These are phyloP conservation scores for Nepenthes mirabilis DNA, from an alignment of 148 eudicot species.

Conservation along the genomic window DNA sequence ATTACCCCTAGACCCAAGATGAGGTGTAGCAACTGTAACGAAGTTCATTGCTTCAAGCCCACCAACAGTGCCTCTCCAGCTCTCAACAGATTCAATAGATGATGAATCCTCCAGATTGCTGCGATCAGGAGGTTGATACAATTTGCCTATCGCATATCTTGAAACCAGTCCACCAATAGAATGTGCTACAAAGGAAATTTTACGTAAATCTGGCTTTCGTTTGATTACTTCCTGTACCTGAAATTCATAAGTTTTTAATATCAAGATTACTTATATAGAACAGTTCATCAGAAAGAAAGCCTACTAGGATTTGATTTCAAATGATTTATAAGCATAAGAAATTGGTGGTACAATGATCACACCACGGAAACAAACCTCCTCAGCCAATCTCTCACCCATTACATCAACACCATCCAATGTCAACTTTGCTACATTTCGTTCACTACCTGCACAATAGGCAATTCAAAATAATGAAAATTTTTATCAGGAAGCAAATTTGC, in stretches of 20 bases:
- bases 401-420: conserved; percentile 96
- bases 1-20: conserved; percentile 97
- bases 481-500: not conserved
- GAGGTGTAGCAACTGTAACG: conserved; percentile 90
- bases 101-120: conserved; percentile 16
- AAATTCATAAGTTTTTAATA: conserved; percentile 9
- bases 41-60: conserved; percentile 85
- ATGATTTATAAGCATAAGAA: not conserved
- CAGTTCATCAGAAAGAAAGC: not conserved
- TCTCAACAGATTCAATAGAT: conserved; percentile 19
- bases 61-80: conserved; percentile 54
- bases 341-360: conserved; percentile 1
- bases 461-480: not conserved
- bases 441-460: conserved; percentile 56
- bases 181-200: conserved; percentile 91
- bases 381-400: conserved; percentile 85
- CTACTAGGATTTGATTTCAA: not conserved
- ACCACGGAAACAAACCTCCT: conserved; percentile 53
- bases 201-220: conserved; percentile 43
- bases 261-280: no score
- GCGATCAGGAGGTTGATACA: conserved; percentile 35
- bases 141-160: conserved; percentile 81
- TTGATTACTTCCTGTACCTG: conserved; percentile 74
- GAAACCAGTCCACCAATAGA: conserved; percentile 95
- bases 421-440: conserved; percentile 48